A percentile compares a stretch with the other conserved stretches of the same genome.
Evolutionary conservation across 164 flowering plant genomes (phyloP).

Genomic region (Vitis amurensis): DNA sequence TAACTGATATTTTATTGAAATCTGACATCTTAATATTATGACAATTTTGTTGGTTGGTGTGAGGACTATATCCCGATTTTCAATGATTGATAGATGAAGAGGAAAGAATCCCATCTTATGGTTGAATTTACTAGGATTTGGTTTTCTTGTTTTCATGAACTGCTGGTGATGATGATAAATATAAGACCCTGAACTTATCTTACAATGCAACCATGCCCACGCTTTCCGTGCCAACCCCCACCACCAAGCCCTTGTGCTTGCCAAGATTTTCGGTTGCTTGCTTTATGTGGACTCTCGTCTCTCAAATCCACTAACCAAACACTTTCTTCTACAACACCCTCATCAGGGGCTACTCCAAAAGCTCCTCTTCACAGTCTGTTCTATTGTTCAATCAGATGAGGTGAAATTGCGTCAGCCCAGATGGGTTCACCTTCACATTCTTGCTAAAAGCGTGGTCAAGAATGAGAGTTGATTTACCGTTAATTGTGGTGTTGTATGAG

Average conservation of each 20-base stretch:
- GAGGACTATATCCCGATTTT: too few relatives aligned
- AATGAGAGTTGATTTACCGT: conserved; percentile 8
- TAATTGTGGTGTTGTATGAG: conserved; percentile 15
- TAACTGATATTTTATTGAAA: too few relatives aligned
- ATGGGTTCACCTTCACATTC: conserved; percentile 19
- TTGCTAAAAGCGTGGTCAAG: conserved; percentile 22
- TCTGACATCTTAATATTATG: too few relatives aligned
- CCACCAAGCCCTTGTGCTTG: conserved; percentile 6
- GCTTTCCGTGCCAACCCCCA: conserved; percentile 16
- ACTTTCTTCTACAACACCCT: conserved; percentile 29
- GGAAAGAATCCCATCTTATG: too few relatives aligned
- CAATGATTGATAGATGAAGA: too few relatives aligned
- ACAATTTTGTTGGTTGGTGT: too few relatives aligned
- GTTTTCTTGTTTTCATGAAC: too few relatives aligned
- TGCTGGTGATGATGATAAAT: too few relatives aligned
- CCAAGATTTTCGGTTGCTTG: conserved; percentile 33
- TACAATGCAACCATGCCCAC: conserved; percentile 22
- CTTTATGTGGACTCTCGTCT: conserved; percentile 32
- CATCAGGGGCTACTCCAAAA: conserved; percentile 25
- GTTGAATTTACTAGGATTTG: too few relatives aligned
- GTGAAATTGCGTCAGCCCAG: conserved; percentile 13
- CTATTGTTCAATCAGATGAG: conserved; percentile 21
- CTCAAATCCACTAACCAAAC: conserved; percentile 24
- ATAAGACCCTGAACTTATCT: too few relatives aligned
- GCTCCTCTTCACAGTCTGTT: conserved; percentile 17